Conservation (phyloP, 768 basidiomycete genomes). For the Vararia minispora region DNA sequence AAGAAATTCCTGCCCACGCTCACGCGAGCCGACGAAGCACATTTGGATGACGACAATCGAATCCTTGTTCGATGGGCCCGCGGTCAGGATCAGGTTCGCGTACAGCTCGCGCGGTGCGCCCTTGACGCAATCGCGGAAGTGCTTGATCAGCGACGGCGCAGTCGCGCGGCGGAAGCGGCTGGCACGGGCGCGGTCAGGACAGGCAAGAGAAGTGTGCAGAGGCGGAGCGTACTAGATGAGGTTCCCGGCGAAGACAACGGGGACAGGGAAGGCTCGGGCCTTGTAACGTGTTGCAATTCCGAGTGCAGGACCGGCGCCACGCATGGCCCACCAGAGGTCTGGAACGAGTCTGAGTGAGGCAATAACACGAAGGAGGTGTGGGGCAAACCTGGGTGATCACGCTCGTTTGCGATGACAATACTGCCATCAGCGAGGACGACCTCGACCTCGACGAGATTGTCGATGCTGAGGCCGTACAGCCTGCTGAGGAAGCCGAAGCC, state of each 20-base stretch:
- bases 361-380: not conserved
- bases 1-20: constrained; percentile 65
- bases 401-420: constrained; percentile 69
- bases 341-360: constrained; percentile 3
- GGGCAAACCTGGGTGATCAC: constrained; percentile 51
- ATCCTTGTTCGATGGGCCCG: constrained; percentile 74
- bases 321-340: constrained; percentile 86
- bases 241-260: constrained; percentile 87
- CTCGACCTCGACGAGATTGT: constrained; percentile 86
- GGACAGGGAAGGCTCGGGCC: constrained; percentile 79
- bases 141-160: constrained; percentile 78
- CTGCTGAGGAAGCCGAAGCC: constrained; percentile 87
- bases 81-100: constrained; percentile 83
- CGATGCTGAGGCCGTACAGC: constrained; percentile 76
- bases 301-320: constrained; percentile 74
- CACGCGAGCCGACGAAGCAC: constrained; percentile 73
- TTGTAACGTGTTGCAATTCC: constrained; percentile 87
- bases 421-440: constrained; percentile 85
- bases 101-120: constrained; percentile 81
- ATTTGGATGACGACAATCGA: constrained; percentile 88
- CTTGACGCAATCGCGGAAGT: constrained; percentile 90
- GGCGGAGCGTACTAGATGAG: constrained; percentile 63
- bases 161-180: constrained; percentile 86
- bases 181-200: constrained; percentile 7
- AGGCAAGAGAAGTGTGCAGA: not conserved